phyloP scores from a whole-genome alignment of 306 rosid species.

The Begonia masoniana region DNA sequence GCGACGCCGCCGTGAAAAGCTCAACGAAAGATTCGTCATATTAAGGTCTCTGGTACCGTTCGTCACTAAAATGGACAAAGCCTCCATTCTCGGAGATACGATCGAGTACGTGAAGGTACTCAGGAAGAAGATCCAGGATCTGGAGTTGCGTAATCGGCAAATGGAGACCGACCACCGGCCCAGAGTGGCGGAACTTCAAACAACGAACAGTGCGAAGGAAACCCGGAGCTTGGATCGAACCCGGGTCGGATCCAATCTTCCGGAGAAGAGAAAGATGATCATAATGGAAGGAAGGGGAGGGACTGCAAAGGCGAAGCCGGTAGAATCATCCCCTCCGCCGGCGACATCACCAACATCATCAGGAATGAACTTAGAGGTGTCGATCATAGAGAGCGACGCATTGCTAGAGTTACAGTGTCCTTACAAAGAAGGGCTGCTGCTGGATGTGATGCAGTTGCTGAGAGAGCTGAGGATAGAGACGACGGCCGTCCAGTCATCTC shows the following conservation, averaged over 20 bases:
- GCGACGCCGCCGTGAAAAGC: slow-evolving; percentile 70
- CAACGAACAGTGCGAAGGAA: slow-evolving; percentile 16
- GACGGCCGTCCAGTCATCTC: slow-evolving; percentile 53
- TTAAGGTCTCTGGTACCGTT: slow-evolving; percentile 71
- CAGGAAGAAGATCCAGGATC: slow-evolving; percentile 57
- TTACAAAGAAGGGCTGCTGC: slow-evolving; percentile 61
- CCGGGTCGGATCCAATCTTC: not conserved
- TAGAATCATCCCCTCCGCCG: slow-evolving; percentile 4
- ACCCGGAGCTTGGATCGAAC: slow-evolving; percentile 13
- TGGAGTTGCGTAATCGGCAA: slow-evolving; percentile 44
- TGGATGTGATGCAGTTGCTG: slow-evolving; percentile 63
- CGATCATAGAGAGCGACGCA: slow-evolving; percentile 81
- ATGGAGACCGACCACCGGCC: slow-evolving; percentile 34
- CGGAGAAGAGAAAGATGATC: slow-evolving; percentile 54
- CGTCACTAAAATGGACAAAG: slow-evolving; percentile 91
- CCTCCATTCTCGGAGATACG: slow-evolving; percentile 83
- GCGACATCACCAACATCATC: slow-evolving; percentile 15
- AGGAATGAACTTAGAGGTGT: slow-evolving; percentile 55
- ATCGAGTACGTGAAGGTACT: slow-evolving; percentile 76
- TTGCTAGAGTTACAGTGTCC: slow-evolving; percentile 76
- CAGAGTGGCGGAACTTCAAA: slow-evolving; percentile 14
- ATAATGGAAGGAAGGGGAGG: slow-evolving; percentile 46
- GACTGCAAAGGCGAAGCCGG: slow-evolving; percentile 9
- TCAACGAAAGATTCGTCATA: slow-evolving; percentile 71
- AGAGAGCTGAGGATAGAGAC: slow-evolving; percentile 63